phyloP scores from a whole-genome alignment of 768 basidiomycete genomes.

The Mrakia frigida region DNA sequence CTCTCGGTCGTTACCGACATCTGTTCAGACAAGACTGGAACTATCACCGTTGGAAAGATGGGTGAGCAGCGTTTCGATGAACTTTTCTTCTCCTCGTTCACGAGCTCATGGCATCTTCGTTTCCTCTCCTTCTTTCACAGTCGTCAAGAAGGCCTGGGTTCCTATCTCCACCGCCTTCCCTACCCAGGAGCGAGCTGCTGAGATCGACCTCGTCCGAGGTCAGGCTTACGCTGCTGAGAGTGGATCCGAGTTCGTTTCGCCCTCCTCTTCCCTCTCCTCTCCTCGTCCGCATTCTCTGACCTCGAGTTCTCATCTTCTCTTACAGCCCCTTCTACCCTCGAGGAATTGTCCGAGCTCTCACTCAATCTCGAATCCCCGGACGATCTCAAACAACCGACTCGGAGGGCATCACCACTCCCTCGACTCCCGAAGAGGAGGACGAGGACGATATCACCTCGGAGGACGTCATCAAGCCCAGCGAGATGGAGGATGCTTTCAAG shows the following conservation, averaged over 20 bases:
- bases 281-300: too few relatives aligned
- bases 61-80: too few relatives aligned
- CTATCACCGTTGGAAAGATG: slow-evolving; percentile 50
- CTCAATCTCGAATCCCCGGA: slow-evolving; percentile 30
- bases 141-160: slow-evolving; percentile 48
- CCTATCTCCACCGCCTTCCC: slow-evolving; percentile 41
- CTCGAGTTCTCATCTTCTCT: too few relatives aligned
- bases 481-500: slow-evolving; percentile 38
- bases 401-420: background rate
- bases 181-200: slow-evolving; percentile 37
- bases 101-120: too few relatives aligned
- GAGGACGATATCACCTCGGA: slow-evolving; percentile 38
- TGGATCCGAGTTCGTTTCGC: slow-evolving; percentile 36
- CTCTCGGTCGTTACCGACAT: slow-evolving; percentile 54
- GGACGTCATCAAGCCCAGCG: slow-evolving; percentile 34
- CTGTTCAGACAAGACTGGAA: slow-evolving; percentile 66
- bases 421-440: background rate
- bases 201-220: slow-evolving; percentile 36
- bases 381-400: slow-evolving; percentile 10
- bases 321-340: slow-evolving; percentile 43
- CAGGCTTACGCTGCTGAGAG: slow-evolving; percentile 43
- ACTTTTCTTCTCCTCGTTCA: too few relatives aligned
- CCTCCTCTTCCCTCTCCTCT: background rate
- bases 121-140: slow-evolving; percentile 21
- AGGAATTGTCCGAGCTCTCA: slow-evolving; percentile 38